These are phyloP conservation scores for Verticillium zaregamsianum DNA, from an alignment of 2,329 filamentous ascomycete genomes.

Conservation along the genomic window DNA sequence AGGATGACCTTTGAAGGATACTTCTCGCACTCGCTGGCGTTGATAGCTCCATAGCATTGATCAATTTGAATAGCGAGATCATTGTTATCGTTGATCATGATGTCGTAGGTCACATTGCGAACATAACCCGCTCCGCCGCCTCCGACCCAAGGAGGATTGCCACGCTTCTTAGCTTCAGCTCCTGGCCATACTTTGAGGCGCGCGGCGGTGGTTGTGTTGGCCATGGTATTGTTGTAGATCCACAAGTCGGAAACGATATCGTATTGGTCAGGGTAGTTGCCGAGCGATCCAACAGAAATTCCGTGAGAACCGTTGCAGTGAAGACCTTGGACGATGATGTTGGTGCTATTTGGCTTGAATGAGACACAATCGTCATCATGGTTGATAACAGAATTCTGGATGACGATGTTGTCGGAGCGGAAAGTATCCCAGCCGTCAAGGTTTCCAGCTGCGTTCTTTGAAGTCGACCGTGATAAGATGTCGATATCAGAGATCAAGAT, in stretches of 20 bases:
- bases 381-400: constrained; percentile 61
- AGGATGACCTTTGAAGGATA: constrained; percentile 9
- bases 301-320: constrained; percentile 67
- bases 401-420: constrained; percentile 56
- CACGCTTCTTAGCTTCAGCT: constrained; percentile 22
- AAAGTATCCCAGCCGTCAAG: constrained; percentile 64
- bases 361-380: constrained; percentile 70
- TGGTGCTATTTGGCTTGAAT: constrained; percentile 72
- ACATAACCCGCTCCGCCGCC: constrained; percentile 59
- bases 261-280: constrained; percentile 59
- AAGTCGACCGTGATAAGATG: constrained; percentile 27
- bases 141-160: constrained; percentile 48
- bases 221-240: constrained; percentile 56
- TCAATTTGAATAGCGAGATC: constrained; percentile 36
- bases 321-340: constrained; percentile 64
- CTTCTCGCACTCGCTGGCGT: not conserved
- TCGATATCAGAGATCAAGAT: constrained; percentile 60
- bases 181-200: constrained; percentile 74
- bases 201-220: constrained; percentile 59
- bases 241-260: constrained; percentile 67
- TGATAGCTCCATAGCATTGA: constrained; percentile 5
- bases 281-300: constrained; percentile 67
- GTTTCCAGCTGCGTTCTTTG: constrained; percentile 40
- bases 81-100: constrained; percentile 56
- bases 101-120: constrained; percentile 63